phyloP scores from a whole-genome alignment of 495 filamentous ascomycete genomes.

The Tuber melanosporum region DNA sequence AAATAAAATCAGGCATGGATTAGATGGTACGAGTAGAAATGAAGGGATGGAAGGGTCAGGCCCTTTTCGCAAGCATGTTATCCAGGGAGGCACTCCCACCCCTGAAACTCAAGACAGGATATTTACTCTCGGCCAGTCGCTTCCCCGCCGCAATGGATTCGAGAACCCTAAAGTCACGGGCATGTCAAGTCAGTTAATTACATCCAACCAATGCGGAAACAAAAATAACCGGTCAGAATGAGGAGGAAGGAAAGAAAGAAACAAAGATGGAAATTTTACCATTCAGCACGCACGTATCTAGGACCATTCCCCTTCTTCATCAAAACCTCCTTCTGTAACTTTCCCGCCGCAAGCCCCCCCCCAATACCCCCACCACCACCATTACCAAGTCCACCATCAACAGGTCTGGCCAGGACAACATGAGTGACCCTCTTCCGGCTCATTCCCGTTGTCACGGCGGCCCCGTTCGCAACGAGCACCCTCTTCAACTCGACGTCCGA shows the following conservation, averaged over 20 bases:
- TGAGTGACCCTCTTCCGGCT: slow-evolving; percentile 72
- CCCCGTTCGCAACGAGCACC: slow-evolving; percentile 68
- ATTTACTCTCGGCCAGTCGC: slow-evolving; percentile 66
- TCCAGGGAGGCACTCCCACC: slow-evolving; percentile 13
- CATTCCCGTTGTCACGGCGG: slow-evolving; percentile 58
- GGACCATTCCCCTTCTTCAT: slow-evolving; percentile 57
- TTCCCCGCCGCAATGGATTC: slow-evolving; percentile 72
- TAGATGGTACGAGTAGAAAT: neutral
- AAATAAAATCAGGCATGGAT: neutral
- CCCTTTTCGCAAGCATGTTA: neutral
- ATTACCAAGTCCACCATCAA: neutral
- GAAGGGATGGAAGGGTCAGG: neutral
- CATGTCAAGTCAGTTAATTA: slow-evolving; percentile 8
- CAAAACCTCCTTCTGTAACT: slow-evolving; percentile 75
- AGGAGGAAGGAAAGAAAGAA: slow-evolving; percentile 9
- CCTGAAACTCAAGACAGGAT: slow-evolving; percentile 53
- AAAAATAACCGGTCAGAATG: neutral
- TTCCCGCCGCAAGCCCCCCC: slow-evolving; percentile 71
- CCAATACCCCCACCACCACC: slow-evolving; percentile 50
- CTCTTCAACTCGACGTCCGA: slow-evolving; percentile 83
- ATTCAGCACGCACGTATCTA: slow-evolving; percentile 79
- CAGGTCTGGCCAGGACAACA: slow-evolving; percentile 60
- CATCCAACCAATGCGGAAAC: neutral
- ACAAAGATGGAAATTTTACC: slow-evolving; percentile 52
- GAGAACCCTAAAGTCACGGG: slow-evolving; percentile 52